Base-by-base conservation (phyloP, 495 filamentous ascomycete species). In the Aspergillus carlsbadensis region DNA sequence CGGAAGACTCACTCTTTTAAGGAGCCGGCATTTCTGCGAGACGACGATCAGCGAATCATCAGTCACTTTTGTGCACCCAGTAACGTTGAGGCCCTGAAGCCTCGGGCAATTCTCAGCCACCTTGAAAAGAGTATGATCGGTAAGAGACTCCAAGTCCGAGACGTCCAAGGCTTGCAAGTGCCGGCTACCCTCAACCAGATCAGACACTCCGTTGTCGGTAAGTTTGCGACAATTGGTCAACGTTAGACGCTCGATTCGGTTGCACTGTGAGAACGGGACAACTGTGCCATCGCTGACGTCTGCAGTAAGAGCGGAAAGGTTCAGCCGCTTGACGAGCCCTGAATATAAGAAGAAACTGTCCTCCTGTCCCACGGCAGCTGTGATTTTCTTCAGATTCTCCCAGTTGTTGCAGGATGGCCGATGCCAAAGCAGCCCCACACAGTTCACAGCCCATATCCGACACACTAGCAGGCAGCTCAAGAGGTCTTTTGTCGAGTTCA, bases 401-500 rank as follows among this genome's bases (percentile, higher is more conserved):
- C 92, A 98, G 52, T 82, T 89, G 57, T 87, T 89, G 74, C 94
- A 96, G 24, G 89, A 83, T 2, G 95, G 94, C 44, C 94, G 83
- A 67, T 98, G 92, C 94, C 94, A 98, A 11, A 98, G 79, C 42
- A 96, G 82, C 50, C 93, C 94, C 29, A 98, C 95, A 45, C 85
- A 87, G 66, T 97, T 97, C 56, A 87, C 80, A 40, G 95, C 88
- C 95, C 95, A 99, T 58, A 86, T 84, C 66, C 90, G 91, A 64
- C 86, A 96, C 7, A 96, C 93, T 64, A 93, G 76, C 90, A 99
- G 93, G 68, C 90, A 93, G 69, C 84, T 87, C 58, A 88, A 77
- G 57, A 97, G 81, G 65, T 98, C 94, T 5, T 71, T 69, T 3
- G 90, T 79, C 29, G 82, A 84, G 63, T 70, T 83, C 40, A 99